These are phyloP conservation scores for Sanghuangporus sanghuang DNA, from an alignment of 1,284 basidiomycete species.

Conservation along the genomic window DNA sequence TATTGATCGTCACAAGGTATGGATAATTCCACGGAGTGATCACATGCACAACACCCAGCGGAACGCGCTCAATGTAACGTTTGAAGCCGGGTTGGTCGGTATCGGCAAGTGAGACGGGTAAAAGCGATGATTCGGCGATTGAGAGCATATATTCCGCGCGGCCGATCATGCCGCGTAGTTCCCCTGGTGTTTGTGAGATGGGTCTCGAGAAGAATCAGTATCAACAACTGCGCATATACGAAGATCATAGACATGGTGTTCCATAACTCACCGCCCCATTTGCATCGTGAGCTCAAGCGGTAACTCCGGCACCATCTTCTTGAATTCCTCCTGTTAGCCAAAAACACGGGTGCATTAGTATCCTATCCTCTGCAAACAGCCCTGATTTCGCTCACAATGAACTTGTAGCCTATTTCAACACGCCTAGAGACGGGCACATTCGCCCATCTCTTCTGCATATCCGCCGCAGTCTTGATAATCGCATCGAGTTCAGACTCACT, in stretches of 20 bases:
- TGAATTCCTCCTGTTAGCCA: conserved; percentile 64
- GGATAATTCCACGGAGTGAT: conserved; percentile 92
- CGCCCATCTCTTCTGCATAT: conserved; percentile 73
- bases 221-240: conserved; percentile 1
- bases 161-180: conserved; percentile 77
- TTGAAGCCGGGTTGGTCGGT: conserved; percentile 81
- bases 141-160: conserved; percentile 82
- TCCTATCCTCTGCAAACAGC: neutral
- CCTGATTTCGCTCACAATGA: conserved; percentile 50
- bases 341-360: neutral
- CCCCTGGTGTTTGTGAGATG: conserved; percentile 69
- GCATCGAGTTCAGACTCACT: conserved; percentile 51
- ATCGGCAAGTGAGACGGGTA: conserved; percentile 70
- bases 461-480: conserved; percentile 50
- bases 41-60: conserved; percentile 85
- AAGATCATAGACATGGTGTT: neutral
- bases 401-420: conserved; percentile 68
- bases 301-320: conserved; percentile 64
- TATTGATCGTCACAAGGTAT: conserved; percentile 86
- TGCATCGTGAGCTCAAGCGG: conserved; percentile 70
- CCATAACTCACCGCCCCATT: conserved; percentile 63
- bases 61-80: conserved; percentile 76
- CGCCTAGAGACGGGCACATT: conserved; percentile 65
- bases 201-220: conserved; percentile 45
- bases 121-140: conserved; percentile 73